Percentiles rank a stretch among this genome's conserved stretches.
Evolutionary conservation across 1,139 yeast species (phyloP).

Genomic region (Kodamaea sp.): DNA sequence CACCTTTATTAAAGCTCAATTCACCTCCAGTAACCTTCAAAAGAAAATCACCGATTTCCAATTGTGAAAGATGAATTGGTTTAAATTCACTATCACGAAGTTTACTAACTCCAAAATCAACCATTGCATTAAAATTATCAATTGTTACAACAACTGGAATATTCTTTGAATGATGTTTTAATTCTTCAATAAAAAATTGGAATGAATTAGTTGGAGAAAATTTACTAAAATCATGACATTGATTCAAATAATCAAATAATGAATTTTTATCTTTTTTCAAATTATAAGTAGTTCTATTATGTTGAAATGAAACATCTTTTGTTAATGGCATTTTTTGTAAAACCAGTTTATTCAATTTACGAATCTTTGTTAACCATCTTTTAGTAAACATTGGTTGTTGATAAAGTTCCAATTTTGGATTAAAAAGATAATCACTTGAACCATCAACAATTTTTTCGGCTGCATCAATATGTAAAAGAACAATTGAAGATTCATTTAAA

Average conservation of each 20-base stretch:
- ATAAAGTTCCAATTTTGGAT: slow-evolving; percentile 47
- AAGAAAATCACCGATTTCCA: slow-evolving; percentile 65
- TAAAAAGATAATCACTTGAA: slow-evolving; percentile 60
- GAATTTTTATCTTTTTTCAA: slow-evolving; percentile 44
- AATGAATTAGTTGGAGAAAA: slow-evolving; percentile 39
- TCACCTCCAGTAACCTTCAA: slow-evolving; percentile 57
- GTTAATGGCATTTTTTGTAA: slow-evolving; percentile 51
- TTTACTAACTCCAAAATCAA: slow-evolving; percentile 52
- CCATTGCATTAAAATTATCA: slow-evolving; percentile 70
- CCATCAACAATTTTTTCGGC: slow-evolving; percentile 68
- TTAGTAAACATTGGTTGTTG: slow-evolving; percentile 81
- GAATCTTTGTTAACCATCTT: slow-evolving; percentile 54
- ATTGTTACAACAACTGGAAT: slow-evolving; percentile 67
- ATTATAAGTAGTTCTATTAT: slow-evolving; percentile 31
- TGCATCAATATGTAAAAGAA: slow-evolving; percentile 64
- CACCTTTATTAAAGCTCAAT: slow-evolving; percentile 53
- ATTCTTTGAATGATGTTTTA: slow-evolving; percentile 38
- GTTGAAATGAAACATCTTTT: slow-evolving; percentile 35
- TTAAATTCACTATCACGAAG: slow-evolving; percentile 60
- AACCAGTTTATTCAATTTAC: slow-evolving; percentile 51
- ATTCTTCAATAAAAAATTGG: slow-evolving; percentile 53
- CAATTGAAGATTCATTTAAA: slow-evolving; percentile 41
- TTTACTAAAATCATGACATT: slow-evolving; percentile 40
- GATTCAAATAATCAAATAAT: slow-evolving; percentile 35
- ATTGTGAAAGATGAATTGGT: slow-evolving; percentile 56